Conservation (phyloP, 73 alveolate species). For the Symbiodinium natans region DNA sequence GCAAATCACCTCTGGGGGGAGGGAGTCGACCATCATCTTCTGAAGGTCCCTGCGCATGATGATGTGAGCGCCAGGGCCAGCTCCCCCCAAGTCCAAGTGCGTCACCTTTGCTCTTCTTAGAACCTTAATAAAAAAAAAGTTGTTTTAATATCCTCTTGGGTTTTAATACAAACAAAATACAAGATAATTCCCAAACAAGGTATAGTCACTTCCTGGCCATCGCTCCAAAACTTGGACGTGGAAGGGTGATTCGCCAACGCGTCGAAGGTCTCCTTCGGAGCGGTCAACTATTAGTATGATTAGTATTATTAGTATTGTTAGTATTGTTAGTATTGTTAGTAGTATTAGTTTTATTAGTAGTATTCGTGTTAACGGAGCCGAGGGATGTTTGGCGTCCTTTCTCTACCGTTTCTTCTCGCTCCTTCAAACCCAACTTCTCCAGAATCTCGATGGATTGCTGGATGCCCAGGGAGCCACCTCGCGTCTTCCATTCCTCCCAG, state of each 20-base stretch:
- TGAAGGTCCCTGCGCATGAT: constrained; percentile 23
- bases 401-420: not conserved
- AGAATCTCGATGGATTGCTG: constrained; percentile 23
- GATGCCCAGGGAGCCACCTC: constrained; percentile 33
- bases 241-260: not conserved
- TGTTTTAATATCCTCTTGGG: too few species aligned
- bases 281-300: too few species aligned
- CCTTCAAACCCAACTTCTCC: constrained; percentile 22
- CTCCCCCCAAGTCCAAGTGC: not conserved
- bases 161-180: too few species aligned
- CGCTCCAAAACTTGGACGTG: not conserved
- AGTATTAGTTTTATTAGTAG: too few species aligned
- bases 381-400: too few species aligned
- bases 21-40: constrained; percentile 12
- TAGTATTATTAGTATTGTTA: too few species aligned
- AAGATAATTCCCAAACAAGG: not conserved
- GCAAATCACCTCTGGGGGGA: constrained; percentile 7
- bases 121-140: too few species aligned
- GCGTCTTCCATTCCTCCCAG: constrained; percentile 47
- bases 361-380: too few species aligned
- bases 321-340: too few species aligned
- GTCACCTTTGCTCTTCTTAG: not conserved
- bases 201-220: not conserved
- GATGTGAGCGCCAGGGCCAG: not conserved
- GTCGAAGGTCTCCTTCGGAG: not conserved